A percentile compares a stretch with the other conserved stretches of the same genome.
phyloP scores from a whole-genome alignment of 331 rosid genomes.

The Dryas integrifolia region DNA sequence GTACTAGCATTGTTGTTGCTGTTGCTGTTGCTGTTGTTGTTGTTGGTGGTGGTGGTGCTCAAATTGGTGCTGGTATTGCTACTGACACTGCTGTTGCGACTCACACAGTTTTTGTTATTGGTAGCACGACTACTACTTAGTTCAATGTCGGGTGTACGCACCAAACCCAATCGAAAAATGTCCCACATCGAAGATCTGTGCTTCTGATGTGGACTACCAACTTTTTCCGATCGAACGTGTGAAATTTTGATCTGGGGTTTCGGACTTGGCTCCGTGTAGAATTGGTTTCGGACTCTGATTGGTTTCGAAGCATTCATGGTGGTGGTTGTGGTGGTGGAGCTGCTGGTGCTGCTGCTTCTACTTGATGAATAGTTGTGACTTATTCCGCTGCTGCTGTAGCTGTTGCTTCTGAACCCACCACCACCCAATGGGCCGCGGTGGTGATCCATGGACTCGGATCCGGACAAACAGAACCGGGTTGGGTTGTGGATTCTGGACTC shows the following conservation, averaged over 20 bases:
- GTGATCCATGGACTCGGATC: slow-evolving; percentile 15
- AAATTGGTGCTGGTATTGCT: slow-evolving; percentile 23
- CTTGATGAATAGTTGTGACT: slow-evolving; percentile 48
- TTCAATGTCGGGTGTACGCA: slow-evolving; percentile 66
- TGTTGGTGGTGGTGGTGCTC: neutral
- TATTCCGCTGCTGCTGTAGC: slow-evolving; percentile 30
- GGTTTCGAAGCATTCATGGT: slow-evolving; percentile 19
- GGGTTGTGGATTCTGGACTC: slow-evolving; percentile 29
- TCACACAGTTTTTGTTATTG: slow-evolving; percentile 33
- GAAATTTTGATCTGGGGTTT: slow-evolving; percentile 58
- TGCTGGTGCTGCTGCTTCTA: slow-evolving; percentile 36
- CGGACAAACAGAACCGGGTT: slow-evolving; percentile 24
- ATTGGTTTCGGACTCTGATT: slow-evolving; percentile 44
- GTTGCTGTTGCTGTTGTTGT: neutral
- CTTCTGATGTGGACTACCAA: slow-evolving; percentile 37
- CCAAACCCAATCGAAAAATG: slow-evolving; percentile 68
- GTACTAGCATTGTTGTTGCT: neutral
- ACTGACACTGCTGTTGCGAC: slow-evolving; percentile 44
- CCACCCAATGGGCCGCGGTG: slow-evolving; percentile 24
- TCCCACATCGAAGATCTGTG: slow-evolving; percentile 74
- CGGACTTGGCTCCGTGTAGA: slow-evolving; percentile 76
- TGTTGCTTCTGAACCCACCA: slow-evolving; percentile 49
- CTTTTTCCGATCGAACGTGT: slow-evolving; percentile 26
- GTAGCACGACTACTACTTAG: slow-evolving; percentile 39
- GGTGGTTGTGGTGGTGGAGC: slow-evolving; percentile 29